Evolutionary conservation across 345 rosid species (phyloP), one percentile per base, ranked within the genome.

Genomic region (Cochlearia excelsa): DNA sequence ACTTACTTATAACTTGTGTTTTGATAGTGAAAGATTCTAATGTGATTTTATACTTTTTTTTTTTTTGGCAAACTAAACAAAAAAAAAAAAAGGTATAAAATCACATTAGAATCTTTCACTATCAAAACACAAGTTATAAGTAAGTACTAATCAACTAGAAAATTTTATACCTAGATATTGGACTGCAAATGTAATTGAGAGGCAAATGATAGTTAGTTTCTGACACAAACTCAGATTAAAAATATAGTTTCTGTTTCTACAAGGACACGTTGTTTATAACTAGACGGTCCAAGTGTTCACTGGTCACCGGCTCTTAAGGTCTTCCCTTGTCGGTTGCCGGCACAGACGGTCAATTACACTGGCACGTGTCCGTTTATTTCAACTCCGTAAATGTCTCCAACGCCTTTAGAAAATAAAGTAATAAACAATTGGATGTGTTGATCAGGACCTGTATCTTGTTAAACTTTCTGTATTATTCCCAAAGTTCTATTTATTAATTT

Each of bases 291-390:
- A 70, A 47, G 68, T 67, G 75, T 53, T 55, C 52, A 30, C 7
- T 51, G 39, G 3, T 29, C 37, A 57, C 56, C 65, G 75, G 75
- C 61, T 70, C 6, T 2, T 70, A 0, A 51, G 51, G 75, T 70
- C 75, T 70, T 34, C 48, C 60, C 40, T 51, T 74, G 71, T 75
- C 72, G 76, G 81, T 74, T 55, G 70, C 67, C 54, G 57, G 45
- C 63, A 11, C 71, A 28, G 49, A 59, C 73, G 71, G 70, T 70
- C 45, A 57, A 26, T 11, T 11, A 1, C 53, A 30, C 5, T 5
- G 60, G 51, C 79, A 77, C 81, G 79, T 77, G 84, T 69, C 76
- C 7, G 3, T 45, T 55, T 42, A 16, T 16, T 69, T 55, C 16
- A 5, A 7, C 57, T 26, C 59, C 54, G 44, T 51, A 48, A 16